Conservation (phyloP, 345 rosid genomes). For the Zanthoxylum bungeanum region DNA sequence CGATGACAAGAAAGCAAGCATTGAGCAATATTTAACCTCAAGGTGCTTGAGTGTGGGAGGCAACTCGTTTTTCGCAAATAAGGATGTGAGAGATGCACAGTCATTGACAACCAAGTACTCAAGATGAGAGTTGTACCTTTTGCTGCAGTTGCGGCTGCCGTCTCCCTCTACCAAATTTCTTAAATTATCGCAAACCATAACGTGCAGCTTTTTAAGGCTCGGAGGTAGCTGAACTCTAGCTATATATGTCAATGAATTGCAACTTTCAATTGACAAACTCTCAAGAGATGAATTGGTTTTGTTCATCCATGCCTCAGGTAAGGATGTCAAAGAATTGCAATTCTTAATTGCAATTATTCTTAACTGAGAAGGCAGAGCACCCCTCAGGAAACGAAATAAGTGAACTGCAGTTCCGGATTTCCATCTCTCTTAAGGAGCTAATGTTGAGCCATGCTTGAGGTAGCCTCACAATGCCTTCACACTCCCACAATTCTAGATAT, state of each 20-base stretch:
- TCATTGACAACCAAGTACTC: background rate
- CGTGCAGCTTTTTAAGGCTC: background rate
- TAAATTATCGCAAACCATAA: background rate
- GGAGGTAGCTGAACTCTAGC: background rate
- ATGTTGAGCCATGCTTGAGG: background rate
- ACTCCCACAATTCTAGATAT: background rate
- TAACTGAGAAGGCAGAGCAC: too few relatives aligned
- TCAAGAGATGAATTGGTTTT: background rate
- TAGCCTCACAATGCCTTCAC: background rate
- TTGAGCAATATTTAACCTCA: background rate
- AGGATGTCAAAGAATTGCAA: background rate
- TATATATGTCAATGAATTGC: background rate
- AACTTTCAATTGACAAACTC: background rate
- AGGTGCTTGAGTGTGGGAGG: background rate
- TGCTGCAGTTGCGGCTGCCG: background rate
- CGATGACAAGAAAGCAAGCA: background rate
- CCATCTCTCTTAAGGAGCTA: background rate
- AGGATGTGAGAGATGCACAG: slow-evolving; percentile 6
- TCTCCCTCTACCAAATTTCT: background rate
- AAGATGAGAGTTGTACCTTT: background rate
- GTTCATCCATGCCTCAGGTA: background rate
- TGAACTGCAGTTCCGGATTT: background rate
- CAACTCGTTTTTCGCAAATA: background rate
- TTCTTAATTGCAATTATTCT: too few relatives aligned
- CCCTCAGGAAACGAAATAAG: too few relatives aligned